phyloP scores from a whole-genome alignment of 345 rosid species.

The Theobroma cacao region DNA sequence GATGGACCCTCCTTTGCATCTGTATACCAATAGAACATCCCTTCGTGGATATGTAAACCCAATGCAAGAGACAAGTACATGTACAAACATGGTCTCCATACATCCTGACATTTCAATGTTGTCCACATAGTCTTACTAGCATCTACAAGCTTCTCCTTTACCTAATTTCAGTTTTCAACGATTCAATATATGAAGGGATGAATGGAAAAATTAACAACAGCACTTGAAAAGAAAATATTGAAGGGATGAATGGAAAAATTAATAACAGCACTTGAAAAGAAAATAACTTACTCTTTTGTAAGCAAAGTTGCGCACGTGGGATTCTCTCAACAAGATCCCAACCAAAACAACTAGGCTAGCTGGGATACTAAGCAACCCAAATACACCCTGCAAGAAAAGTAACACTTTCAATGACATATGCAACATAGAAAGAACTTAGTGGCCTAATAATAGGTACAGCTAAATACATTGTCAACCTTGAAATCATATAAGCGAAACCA shows the following conservation, averaged over 20 bases:
- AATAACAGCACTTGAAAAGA: conserved; percentile 1
- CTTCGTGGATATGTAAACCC: conserved; percentile 67
- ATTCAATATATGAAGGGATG: conserved; percentile 9
- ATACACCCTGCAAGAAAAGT: conserved; percentile 52
- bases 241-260: neutral
- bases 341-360: conserved; percentile 46
- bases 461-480: neutral
- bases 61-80: conserved; percentile 60
- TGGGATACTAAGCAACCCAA: conserved; percentile 57
- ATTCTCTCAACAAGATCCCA: conserved; percentile 51
- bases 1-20: conserved; percentile 79
- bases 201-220: neutral
- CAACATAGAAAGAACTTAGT: neutral
- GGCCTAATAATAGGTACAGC: neutral
- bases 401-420: neutral
- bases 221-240: too few species aligned
- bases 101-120: conserved; percentile 53
- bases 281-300: conserved; percentile 38
- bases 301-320: conserved; percentile 32
- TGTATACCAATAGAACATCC: conserved; percentile 88
- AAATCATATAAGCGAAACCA: neutral
- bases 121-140: conserved; percentile 63
- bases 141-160: conserved; percentile 54
- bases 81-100: conserved; percentile 74
- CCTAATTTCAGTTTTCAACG: conserved; percentile 35